Evolutionary conservation across 208 protist genomes (phyloP), one percentile per base, ranked within the genome.

Genomic region (Leishmania martiniquensis): DNA sequence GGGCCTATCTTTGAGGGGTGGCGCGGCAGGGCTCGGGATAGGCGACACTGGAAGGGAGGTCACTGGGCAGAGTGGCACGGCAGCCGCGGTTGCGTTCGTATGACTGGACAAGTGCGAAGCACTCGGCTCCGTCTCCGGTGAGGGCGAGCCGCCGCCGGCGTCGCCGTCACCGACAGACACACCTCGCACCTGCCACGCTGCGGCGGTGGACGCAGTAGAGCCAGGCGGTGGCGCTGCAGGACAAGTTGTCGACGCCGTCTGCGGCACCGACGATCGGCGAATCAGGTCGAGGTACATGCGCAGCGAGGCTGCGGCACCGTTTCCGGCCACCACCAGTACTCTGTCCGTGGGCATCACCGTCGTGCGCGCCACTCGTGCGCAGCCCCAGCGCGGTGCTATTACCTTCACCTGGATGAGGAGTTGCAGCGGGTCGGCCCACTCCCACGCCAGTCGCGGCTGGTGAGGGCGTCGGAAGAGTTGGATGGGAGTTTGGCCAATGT

Each of bases 401-500:
- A 84, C 71, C 80, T 89, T 91, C 29, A 93, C 72, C 42, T 77
- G 74, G 29, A 90, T 78, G 3, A 51, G 54, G 47, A 84, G 85
- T 39, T 75, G 39, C 37, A 83, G 68, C 34, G 89, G 89, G 75
- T 92, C 87, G 15, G 81, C 70, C 44, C 89, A 67, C 78, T 90
- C 84, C 45, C 76, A 68, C 55, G 80, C 60, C 2, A 77, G 76
- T 9, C 94, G 85, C 54, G 81, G 72, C 63, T 78, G 88, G 77
- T 99, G 98, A 32, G 85, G 83, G 66, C 90, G 96, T 12, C 87
- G 96, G 78, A 99, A 99, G 17, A 99, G 81, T 85, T 99, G 98
- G 57, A 97, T 96, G 29, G 98, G 98, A 7, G 98, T 99, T 85
- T 99, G 99, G 17, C 99, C 99, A 93, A 99, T 99, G 83, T 99